A percentile compares a stretch with the other conserved stretches of the same genome.
Evolutionary conservation across 129 eudicot species (phyloP).

Genomic region (Flaveria bidentis): DNA sequence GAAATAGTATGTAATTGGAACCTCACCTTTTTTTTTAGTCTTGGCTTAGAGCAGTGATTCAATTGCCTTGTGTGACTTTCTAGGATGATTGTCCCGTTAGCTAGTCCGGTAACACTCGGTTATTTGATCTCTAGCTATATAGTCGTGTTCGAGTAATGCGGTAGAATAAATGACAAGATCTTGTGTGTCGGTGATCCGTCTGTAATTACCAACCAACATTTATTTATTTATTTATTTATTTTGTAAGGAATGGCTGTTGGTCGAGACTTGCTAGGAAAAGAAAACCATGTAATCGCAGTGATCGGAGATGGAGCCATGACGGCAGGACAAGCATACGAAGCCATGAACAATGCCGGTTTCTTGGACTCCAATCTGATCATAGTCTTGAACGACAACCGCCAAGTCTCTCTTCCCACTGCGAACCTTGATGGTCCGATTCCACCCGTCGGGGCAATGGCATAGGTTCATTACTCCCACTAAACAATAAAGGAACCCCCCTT

Average conservation of each 20-base stretch:
- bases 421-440: slow-evolving; percentile 52
- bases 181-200: no score
- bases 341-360: slow-evolving; percentile 16
- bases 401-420: slow-evolving; percentile 59
- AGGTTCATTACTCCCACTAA: slow-evolving; percentile 40
- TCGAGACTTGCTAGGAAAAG: slow-evolving; percentile 46
- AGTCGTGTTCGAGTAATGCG: no score
- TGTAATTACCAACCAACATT: no score
- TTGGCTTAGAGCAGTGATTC: no score
- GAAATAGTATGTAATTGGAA: no score
- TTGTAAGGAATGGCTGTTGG: slow-evolving; percentile 54
- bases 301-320: slow-evolving; percentile 17
- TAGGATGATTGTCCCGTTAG: no score
- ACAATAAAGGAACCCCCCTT: slow-evolving; percentile 51
- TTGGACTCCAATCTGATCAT: slow-evolving; percentile 47
- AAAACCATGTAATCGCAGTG: slow-evolving; percentile 37
- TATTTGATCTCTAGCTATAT: no score
- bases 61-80: no score
- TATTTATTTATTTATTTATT: no score
- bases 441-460: slow-evolving; percentile 57
- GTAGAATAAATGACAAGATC: no score
- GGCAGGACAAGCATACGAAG: slow-evolving; percentile 14
- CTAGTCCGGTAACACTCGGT: no score
- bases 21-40: no score
- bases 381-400: slow-evolving; percentile 48